Conservation (phyloP, 2,329 filamentous ascomycete genomes). For the Verticillium nubilum region DNA sequence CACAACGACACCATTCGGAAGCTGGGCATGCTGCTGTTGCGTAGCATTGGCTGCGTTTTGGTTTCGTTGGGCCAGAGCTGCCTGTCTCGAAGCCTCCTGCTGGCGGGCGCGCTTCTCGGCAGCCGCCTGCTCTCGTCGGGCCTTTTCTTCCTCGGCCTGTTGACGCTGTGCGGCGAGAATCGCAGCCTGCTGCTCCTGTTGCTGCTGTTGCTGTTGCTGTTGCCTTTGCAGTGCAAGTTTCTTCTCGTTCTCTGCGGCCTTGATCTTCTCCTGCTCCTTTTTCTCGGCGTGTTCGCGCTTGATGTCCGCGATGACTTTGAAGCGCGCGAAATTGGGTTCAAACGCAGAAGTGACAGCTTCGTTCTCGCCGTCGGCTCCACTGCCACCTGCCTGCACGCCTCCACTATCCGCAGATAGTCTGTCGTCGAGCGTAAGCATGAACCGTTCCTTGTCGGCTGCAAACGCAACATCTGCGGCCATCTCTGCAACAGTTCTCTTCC, state of each 20-base stretch:
- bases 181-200: slow-evolving; percentile 39
- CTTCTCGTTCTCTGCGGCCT: slow-evolving; percentile 55
- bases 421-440: slow-evolving; percentile 90
- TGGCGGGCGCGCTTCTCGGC: slow-evolving; percentile 16
- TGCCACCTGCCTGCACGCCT: slow-evolving; percentile 49
- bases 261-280: slow-evolving; percentile 68
- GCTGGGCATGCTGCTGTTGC: slow-evolving; percentile 14
- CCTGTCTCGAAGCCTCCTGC: slow-evolving; percentile 18
- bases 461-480: slow-evolving; percentile 91
- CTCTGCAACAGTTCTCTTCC: slow-evolving; percentile 92
- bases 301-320: slow-evolving; percentile 86
- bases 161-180: slow-evolving; percentile 37
- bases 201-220: slow-evolving; percentile 36
- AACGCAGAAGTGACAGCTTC: slow-evolving; percentile 68
- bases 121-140: slow-evolving; percentile 28
- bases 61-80: slow-evolving; percentile 11
- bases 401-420: slow-evolving; percentile 59
- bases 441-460: slow-evolving; percentile 82
- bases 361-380: slow-evolving; percentile 65
- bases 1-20: slow-evolving; percentile 22
- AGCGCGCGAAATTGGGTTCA: slow-evolving; percentile 81
- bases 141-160: slow-evolving; percentile 37
- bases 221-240: slow-evolving; percentile 41
- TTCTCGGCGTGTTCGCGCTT: slow-evolving; percentile 71
- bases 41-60: slow-evolving; percentile 15